These are phyloP conservation scores for Tuber magnatum DNA, from an alignment of 495 filamentous ascomycete genomes.

Conservation along the genomic window DNA sequence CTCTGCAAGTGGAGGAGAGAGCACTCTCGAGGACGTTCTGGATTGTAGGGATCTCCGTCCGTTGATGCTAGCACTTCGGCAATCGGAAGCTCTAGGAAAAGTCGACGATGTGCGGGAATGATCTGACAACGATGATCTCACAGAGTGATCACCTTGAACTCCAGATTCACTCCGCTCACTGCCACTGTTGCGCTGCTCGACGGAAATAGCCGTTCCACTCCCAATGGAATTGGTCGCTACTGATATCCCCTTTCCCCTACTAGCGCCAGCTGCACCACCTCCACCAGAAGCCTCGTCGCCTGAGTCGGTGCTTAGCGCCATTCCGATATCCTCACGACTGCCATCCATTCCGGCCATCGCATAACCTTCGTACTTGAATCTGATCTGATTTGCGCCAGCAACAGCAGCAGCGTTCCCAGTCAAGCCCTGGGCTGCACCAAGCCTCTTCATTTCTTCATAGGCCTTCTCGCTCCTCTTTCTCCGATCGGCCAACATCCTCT, in stretches of 20 bases:
- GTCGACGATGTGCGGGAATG: conserved; percentile 2
- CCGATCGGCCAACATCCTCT: conserved; percentile 33
- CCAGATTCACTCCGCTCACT: conserved; percentile 7
- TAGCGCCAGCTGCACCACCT: conserved; percentile 9
- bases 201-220: conserved; percentile 16
- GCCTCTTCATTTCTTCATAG: conserved; percentile 29
- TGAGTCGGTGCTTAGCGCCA: conserved; percentile 26
- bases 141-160: conserved; percentile 3
- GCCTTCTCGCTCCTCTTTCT: conserved; percentile 32
- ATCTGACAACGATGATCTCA: conserved; percentile 21
- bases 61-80: conserved; percentile 11
- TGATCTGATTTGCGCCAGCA: conserved; percentile 27
- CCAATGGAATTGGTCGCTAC: conserved; percentile 8
- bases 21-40: conserved; percentile 8
- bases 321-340: conserved; percentile 21
- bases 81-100: conserved; percentile 19
- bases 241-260: conserved; percentile 13
- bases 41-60: neutral
- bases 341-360: conserved; percentile 16
- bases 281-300: conserved; percentile 23
- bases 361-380: conserved; percentile 3
- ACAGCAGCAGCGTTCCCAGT: conserved; percentile 31
- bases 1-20: conserved; percentile 16
- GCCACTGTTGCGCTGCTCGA: conserved; percentile 15
- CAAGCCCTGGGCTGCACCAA: conserved; percentile 28